phyloP scores from a whole-genome alignment of 805 yeast genomes.

The Candida nanaspora region DNA sequence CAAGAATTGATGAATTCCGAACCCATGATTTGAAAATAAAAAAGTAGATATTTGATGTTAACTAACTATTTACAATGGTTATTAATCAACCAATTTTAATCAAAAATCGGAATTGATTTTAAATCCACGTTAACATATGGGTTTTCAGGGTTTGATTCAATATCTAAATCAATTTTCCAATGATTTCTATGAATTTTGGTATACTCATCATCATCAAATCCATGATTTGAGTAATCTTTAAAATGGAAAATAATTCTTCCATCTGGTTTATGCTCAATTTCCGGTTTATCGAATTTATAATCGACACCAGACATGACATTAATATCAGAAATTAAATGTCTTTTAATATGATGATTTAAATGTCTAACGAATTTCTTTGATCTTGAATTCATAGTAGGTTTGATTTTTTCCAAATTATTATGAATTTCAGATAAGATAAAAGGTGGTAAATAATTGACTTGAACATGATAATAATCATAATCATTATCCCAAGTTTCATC shows the following conservation, averaged over 20 bases:
- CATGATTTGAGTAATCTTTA: constrained; percentile 48
- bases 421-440: constrained; percentile 57
- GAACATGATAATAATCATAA: constrained; percentile 15
- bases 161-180: constrained; percentile 56
- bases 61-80: too few relatives aligned
- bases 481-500: constrained; percentile 38
- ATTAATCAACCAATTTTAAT: too few relatives aligned
- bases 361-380: constrained; percentile 62
- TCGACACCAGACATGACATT: constrained; percentile 45
- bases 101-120: constrained; percentile 39
- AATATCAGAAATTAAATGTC: constrained; percentile 58
- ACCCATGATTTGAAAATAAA: too few relatives aligned
- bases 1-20: too few relatives aligned
- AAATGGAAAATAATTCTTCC: constrained; percentile 53
- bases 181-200: constrained; percentile 33
- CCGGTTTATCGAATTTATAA: constrained; percentile 30
- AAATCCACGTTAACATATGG: constrained; percentile 62
- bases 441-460: constrained; percentile 29
- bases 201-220: constrained; percentile 32
- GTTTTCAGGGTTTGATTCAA: constrained; percentile 56
- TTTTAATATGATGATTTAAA: constrained; percentile 63
- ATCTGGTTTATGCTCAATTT: constrained; percentile 37
- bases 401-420: constrained; percentile 59
- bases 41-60: too few relatives aligned
- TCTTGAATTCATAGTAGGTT: constrained; percentile 62